Percentiles rank a stretch among this genome's conserved stretches.
Conservation (phyloP, 139 green algal species). For the Chlamydomonas sp. region DNA sequence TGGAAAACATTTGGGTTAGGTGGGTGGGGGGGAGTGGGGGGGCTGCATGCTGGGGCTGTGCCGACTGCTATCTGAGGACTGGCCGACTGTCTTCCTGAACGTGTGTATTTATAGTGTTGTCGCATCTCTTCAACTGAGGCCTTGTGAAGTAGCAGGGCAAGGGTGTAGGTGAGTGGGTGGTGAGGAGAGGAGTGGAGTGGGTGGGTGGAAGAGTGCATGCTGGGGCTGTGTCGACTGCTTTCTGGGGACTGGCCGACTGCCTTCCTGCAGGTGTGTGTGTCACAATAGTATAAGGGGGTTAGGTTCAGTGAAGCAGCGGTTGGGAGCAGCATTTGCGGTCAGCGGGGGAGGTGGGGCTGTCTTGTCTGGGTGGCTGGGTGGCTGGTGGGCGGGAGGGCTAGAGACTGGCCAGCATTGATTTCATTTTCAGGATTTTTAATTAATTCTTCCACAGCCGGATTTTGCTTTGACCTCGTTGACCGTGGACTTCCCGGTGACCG, state of each 20-base stretch:
- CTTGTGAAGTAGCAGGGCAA: neutral
- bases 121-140: neutral
- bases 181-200: neutral
- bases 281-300: too few species aligned
- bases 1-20: too few species aligned
- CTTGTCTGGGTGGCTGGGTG: too few species aligned
- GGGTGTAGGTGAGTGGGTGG: neutral
- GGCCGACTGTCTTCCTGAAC: constrained; percentile 34
- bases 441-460: too few species aligned
- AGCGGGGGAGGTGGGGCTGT: too few species aligned
- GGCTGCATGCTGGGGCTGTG: constrained; percentile 39
- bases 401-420: too few species aligned
- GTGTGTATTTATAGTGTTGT: neutral
- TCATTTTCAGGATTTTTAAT: too few species aligned
- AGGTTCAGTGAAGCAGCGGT: too few species aligned
- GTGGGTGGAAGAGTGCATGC: neutral
- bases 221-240: neutral
- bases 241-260: neutral
- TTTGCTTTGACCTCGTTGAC: too few species aligned
- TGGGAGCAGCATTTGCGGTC: too few species aligned
- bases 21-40: constrained; percentile 23
- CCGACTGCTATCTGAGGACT: constrained; percentile 30
- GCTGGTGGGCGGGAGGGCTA: too few species aligned
- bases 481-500: too few species aligned
- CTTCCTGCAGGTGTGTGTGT: neutral